phyloP scores from a whole-genome alignment of 495 filamentous ascomycete genomes.

The Penicillium riverlandense region DNA sequence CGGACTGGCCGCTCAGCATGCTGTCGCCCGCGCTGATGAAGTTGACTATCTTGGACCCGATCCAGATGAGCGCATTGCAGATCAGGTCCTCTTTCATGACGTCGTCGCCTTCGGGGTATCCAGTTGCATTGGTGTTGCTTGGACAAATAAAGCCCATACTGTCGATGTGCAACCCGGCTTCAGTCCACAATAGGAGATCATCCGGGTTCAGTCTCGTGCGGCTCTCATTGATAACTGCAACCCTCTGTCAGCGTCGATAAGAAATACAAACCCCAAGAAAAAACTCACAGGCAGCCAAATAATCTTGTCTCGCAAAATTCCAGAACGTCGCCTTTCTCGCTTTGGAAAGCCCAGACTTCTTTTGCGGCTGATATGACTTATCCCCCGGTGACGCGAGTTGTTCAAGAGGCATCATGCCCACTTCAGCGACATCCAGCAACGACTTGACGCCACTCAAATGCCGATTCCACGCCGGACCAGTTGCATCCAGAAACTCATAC shows the following conservation, averaged over 20 bases:
- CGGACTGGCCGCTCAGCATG: slow-evolving; percentile 23
- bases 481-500: slow-evolving; percentile 57
- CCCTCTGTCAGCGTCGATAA: slow-evolving; percentile 1
- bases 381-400: slow-evolving; percentile 34
- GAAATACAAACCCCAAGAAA: not conserved
- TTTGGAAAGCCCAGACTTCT: slow-evolving; percentile 39
- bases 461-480: slow-evolving; percentile 53
- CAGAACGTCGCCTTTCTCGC: slow-evolving; percentile 55
- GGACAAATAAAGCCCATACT: slow-evolving; percentile 45
- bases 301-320: slow-evolving; percentile 61
- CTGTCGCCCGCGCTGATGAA: slow-evolving; percentile 49
- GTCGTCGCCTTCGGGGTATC: slow-evolving; percentile 41
- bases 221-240: slow-evolving; percentile 51
- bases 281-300: slow-evolving; percentile 54
- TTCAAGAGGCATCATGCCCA: slow-evolving; percentile 54
- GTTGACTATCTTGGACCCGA: slow-evolving; percentile 55
- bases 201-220: slow-evolving; percentile 56
- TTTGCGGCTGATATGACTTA: slow-evolving; percentile 17
- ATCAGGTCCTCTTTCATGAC: slow-evolving; percentile 56
- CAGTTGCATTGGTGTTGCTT: slow-evolving; percentile 39
- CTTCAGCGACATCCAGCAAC: slow-evolving; percentile 54
- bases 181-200: slow-evolving; percentile 53
- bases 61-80: slow-evolving; percentile 56
- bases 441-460: slow-evolving; percentile 59
- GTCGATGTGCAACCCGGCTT: slow-evolving; percentile 53